Base-by-base conservation (phyloP, 805 yeast genomes). In the Candida ulmi region DNA sequence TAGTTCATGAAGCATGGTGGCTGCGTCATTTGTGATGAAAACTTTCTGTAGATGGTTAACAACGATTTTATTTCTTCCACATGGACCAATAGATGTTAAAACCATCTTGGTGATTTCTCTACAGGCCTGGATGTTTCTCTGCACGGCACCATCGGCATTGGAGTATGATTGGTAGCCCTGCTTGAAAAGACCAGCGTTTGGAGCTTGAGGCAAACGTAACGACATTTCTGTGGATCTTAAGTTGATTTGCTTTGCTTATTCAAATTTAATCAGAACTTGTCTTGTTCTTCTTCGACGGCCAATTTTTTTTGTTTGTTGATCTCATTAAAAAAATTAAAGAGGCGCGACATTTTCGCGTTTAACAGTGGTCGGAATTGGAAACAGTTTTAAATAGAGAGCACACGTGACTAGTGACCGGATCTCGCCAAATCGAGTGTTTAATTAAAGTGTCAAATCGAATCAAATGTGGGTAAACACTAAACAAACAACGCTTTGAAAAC, bases 21-120 rank as follows among this genome's bases (percentile, higher is more conserved):
- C 96, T n/a, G 98, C 97, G 61, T 93, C 99, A 52, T 87, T 87
- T 32, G 98, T 93, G 46, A 93, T 78, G 60, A 88, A 87, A 18
- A 87, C 83, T 58, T 83, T 88, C 43, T 88, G 88, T 50, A 86
- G 65, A 53, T 86, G 77, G 65, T 91, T 91, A 40, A 93, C 96
- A 52, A 93, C 83, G 61, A 93, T 88, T 74, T 93, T 93, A 65
- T 90, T 93, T 57, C 96, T 77, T 38, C 99, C 99, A 65, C 95
- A 85, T 44, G 99, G 99, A 7, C 99, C 99, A 70, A 93, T 84
- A 11, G 96, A 88, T 2, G 97, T 88, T 43, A 90, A 74, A 46
- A 95, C 88, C 78, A 91, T 88, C 39, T 81, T 76, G 46, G 95
- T 78, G 63, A 93, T 84, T 63, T 93, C 98, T 54, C 95, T 78